Evolutionary conservation across 441 rosid genomes (phyloP), one percentile per base, ranked within the genome.

Genomic region (Aleurites moluccanus): DNA sequence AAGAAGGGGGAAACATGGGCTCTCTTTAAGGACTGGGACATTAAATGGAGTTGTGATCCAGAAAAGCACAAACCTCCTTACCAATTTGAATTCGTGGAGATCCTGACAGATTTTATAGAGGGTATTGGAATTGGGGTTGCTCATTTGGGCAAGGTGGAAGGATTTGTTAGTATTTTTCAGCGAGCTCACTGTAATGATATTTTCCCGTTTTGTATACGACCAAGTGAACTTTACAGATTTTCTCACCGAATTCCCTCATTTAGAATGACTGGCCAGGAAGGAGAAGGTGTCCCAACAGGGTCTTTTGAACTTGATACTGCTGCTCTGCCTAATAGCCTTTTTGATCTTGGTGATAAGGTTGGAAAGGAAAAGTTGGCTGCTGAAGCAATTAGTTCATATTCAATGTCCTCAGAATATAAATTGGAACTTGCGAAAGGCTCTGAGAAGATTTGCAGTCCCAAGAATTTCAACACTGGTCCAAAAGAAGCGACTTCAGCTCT

Each of bases 1-100:
- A 81, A 67, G 76, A 81, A 81, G 62, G 97, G 98, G 61, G 95
- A 95, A 82, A 85, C 85, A 11, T 93, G 99, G 98, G 99, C 95
- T 53, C 73, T 88, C 75, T 93, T 88, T 76, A 88, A 83, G 84
- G 78, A 85, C 47, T 90, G 97, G 97, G 76, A 86, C 64, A 67
- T 78, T 42, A 73, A 79, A n/a, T 87, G 92, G 97, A 76, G 68
- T 64, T 78, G 78, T 20, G 81, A 84, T 73, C 60, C 85, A 23
- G 81, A 79, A 44, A 77, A 75, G 64, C 85, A 80, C 68, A 45
- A 64, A 72, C 79, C 84, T 3, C 86, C 89, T 62, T 89, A 74
- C 61, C 83, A 86, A 72, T 96, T 82, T 83, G 96, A 94, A 72
- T 78, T 89, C 71, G 98, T 94, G 75, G 97, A 89, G 83, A 75